Conservation (phyloP, 345 rosid species). For the Citrus medica region DNA sequence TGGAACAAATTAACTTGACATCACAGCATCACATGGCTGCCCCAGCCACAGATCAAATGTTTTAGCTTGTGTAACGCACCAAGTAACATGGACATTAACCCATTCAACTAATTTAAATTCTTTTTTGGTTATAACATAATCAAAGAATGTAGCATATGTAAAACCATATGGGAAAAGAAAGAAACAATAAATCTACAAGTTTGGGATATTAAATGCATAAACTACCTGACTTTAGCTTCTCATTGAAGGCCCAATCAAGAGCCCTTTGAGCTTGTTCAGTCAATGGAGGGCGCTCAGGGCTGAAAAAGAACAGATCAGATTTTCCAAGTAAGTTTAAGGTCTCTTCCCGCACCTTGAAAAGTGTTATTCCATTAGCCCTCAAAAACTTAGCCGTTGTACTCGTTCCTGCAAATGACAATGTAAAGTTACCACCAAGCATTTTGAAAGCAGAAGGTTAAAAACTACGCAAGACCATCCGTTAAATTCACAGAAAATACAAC, state of each 20-base stretch:
- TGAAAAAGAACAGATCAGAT: constrained; percentile 65
- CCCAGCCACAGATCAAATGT: background rate
- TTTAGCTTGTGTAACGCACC: background rate
- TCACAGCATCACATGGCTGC: background rate
- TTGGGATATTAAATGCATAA: background rate
- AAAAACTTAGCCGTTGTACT: constrained; percentile 84
- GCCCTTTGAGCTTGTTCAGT: constrained; percentile 81
- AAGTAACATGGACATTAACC: background rate
- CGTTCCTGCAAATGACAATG: constrained; percentile 45
- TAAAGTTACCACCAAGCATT: constrained; percentile 1
- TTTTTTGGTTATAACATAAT: background rate
- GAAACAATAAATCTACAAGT: background rate
- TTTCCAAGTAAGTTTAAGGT: constrained; percentile 68
- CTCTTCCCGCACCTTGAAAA: constrained; percentile 71
- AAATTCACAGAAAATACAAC: background rate
- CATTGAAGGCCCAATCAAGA: constrained; percentile 85
- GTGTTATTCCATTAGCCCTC: constrained; percentile 76
- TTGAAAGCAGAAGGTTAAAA: too few species aligned
- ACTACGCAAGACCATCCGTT: background rate
- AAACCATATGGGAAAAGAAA: background rate
- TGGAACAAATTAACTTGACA: background rate
- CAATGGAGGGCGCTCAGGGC: constrained; percentile 85
- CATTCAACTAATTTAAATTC: background rate
- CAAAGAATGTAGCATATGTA: background rate
- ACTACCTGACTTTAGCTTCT: constrained; percentile 81